Base-by-base conservation (phyloP, 1,284 basidiomycete genomes). In the Trichosporon coremiiforme region DNA sequence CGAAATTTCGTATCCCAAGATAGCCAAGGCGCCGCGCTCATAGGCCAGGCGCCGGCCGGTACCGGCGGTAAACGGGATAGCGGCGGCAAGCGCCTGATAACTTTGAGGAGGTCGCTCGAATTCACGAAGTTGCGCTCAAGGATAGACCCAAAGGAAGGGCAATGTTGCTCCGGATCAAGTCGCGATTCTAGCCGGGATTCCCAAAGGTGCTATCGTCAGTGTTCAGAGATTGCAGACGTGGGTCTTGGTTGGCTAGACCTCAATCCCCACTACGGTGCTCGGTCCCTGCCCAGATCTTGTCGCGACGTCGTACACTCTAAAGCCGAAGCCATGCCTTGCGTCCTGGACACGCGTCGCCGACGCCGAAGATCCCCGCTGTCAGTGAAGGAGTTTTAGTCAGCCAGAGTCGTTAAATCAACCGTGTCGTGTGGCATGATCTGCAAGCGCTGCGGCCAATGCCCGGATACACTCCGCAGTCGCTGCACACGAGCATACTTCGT, bases 61-160 rank as follows among this genome's bases (percentile, higher is more conserved):
- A 53, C 50, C 50, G 50, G 50, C 50, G 50, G 50, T 53, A 22
- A 20, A 17, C 50, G 50, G 22, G 50, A 20, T 53, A 20, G 50
- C 15, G 5, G 50, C 15, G 9, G 50, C 50, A 25, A 53, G 50
- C 50, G 50, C 20, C 7, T 25, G 22, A 22, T 20, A 17, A 50
- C 47, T 50, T 50, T 17, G n/a, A 20, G 25, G 4, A 25, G 50
- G 50, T 53, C 50, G 50, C 50, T 20, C 50, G 50, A 53, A 5
- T 20, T 22, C 22, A 10, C 50, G 15, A 20, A 53, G 20, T 12
- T 7, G 50, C 50, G 4, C 10, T 10, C 13, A 10, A 38, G 12
- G 12, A 38, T 35, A 25, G 25, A 25, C 33, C 36, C 36, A 53
- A 53, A 25, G 22, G 50, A 25, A 25, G 20, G 41, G 5, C 41